Evolutionary conservation across 306 rosid species (phyloP).

Genomic region (Bauhinia variegata): DNA sequence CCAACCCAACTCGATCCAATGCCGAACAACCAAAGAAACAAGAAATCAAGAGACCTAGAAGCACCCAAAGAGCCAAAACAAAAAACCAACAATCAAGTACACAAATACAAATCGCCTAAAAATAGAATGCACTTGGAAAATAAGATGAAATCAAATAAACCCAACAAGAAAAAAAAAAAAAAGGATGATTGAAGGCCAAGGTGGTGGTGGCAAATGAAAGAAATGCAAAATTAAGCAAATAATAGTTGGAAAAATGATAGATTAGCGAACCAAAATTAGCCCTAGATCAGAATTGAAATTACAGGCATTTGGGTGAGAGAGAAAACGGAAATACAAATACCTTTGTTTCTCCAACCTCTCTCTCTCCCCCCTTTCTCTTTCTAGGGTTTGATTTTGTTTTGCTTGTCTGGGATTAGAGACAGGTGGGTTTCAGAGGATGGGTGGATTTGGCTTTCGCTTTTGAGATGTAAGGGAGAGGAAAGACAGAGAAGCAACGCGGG

Average conservation of each 20-base stretch:
- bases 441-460: slow-evolving; percentile 24
- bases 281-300: slow-evolving; percentile 37
- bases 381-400: slow-evolving; percentile 27
- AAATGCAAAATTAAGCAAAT: background rate
- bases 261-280: slow-evolving; percentile 30
- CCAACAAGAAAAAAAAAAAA: background rate
- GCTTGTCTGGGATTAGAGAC: slow-evolving; percentile 19
- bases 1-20: slow-evolving; percentile 40
- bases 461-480: background rate
- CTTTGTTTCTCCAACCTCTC: slow-evolving; percentile 13
- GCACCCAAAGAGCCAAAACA: background rate
- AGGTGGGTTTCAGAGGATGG: slow-evolving; percentile 31
- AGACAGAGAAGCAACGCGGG: slow-evolving; percentile 48
- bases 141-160: background rate
- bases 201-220: background rate
- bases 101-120: background rate
- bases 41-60: background rate
- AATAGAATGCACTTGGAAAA: background rate
- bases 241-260: slow-evolving; percentile 25
- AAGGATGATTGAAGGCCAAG: background rate
- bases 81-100: background rate
- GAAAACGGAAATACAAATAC: slow-evolving; percentile 34
- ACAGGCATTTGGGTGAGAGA: slow-evolving; percentile 23
- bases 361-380: too few relatives aligned
- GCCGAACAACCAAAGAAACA: background rate